phyloP scores from a whole-genome alignment of 2,329 filamentous ascomycete genomes.

The Leptographium lundbergii region DNA sequence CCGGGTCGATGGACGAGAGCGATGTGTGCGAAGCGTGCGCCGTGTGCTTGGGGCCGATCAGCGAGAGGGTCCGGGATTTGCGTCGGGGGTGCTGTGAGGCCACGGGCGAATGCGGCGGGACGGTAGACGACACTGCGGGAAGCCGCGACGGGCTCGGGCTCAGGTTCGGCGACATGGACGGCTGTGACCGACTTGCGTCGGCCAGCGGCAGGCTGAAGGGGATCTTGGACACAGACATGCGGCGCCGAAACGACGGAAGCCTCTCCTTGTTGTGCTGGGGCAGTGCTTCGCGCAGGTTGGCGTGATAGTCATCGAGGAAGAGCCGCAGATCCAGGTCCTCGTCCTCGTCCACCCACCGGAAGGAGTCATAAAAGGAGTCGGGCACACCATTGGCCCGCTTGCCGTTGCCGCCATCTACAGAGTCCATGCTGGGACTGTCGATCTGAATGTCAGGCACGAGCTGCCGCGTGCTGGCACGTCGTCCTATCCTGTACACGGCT shows the following conservation, averaged over 20 bases:
- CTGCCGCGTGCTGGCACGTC: constrained; percentile 22
- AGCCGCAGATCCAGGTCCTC: constrained; percentile 56
- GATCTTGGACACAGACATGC: constrained; percentile 57
- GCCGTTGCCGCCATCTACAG: background rate
- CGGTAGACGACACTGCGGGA: constrained; percentile 10
- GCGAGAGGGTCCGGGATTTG: constrained; percentile 42
- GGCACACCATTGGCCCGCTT: constrained; percentile 22
- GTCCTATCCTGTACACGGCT: constrained; percentile 36
- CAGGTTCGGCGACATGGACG: background rate
- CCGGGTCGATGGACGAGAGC: constrained; percentile 49
- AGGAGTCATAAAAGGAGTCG: constrained; percentile 51
- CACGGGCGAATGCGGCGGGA: constrained; percentile 11
- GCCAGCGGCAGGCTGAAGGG: constrained; percentile 45
- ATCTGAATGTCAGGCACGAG: constrained; percentile 16
- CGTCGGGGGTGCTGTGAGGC: constrained; percentile 26
- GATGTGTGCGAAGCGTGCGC: constrained; percentile 23
- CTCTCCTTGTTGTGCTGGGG: constrained; percentile 30
- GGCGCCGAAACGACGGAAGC: constrained; percentile 54
- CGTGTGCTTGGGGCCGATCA: constrained; percentile 36
- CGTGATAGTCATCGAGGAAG: constrained; percentile 57
- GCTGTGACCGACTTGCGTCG: constrained; percentile 32
- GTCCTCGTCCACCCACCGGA: constrained; percentile 64
- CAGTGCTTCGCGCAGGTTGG: constrained; percentile 40
- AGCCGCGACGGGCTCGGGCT: constrained; percentile 13
- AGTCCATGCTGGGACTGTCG: constrained; percentile 14